These are phyloP conservation scores for Colletotrichum sp. DNA, from an alignment of 2,329 filamentous ascomycete species.

Conservation along the genomic window DNA sequence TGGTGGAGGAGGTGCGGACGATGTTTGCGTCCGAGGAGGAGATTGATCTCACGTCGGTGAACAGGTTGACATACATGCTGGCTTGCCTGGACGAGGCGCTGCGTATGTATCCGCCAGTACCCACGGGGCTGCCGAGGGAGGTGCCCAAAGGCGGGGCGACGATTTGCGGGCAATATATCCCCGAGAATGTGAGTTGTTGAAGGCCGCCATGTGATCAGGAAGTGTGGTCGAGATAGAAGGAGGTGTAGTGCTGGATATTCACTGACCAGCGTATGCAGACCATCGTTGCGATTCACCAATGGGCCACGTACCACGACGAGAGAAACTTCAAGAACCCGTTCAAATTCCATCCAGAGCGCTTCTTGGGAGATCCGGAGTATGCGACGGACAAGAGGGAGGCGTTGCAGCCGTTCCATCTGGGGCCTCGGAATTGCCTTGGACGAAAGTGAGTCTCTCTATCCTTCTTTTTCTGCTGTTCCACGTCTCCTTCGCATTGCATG, in stretches of 20 bases:
- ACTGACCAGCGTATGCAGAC: slow-evolving; percentile 17
- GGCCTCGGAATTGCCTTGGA: slow-evolving; percentile 35
- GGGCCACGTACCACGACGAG: slow-evolving; percentile 20
- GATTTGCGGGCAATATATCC: slow-evolving; percentile 34
- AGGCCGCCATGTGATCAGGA: background rate
- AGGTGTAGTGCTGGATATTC: background rate
- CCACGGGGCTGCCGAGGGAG: slow-evolving; percentile 29
- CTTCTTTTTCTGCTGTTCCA: background rate
- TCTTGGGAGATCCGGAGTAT: slow-evolving; percentile 29
- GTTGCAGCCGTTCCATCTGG: slow-evolving; percentile 32
- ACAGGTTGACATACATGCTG: slow-evolving; percentile 39
- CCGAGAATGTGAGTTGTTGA: slow-evolving; percentile 30
- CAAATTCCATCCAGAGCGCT: slow-evolving; percentile 48
- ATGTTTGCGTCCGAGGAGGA: slow-evolving; percentile 37
- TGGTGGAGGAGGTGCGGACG: slow-evolving; percentile 42
- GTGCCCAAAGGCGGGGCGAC: slow-evolving; percentile 35
- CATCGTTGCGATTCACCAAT: slow-evolving; percentile 44
- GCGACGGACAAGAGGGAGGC: slow-evolving; percentile 26
- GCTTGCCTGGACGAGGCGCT: slow-evolving; percentile 47
- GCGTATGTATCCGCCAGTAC: slow-evolving; percentile 40
- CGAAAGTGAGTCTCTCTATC: slow-evolving; percentile 30
- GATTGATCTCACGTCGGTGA: slow-evolving; percentile 37
- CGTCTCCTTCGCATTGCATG: background rate
- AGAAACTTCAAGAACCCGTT: slow-evolving; percentile 48
- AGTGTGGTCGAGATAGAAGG: rapidly evolving